Evolutionary conservation across 306 rosid genomes (phyloP), one percentile per base, ranked within the genome.

Genomic region (Alnus glutinosa): DNA sequence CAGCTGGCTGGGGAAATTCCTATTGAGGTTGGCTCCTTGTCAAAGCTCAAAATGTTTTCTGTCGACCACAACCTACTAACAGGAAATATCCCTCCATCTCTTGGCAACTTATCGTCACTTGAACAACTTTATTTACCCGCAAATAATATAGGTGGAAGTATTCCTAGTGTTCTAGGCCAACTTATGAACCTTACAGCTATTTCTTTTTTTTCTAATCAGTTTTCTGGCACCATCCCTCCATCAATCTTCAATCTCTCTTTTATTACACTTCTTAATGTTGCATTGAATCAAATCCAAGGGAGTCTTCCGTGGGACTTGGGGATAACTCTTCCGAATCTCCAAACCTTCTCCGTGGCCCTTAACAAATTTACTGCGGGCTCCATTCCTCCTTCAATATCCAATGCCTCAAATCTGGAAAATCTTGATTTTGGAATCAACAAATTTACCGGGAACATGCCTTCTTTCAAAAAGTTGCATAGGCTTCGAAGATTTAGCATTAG

Each of bases 281-380:
- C 1, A 59, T 1, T 0, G 2, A 28, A 59, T 28, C 36, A 59
- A 19, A 23, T 59, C 37, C 66, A 28, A 59, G 66, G 66, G 15
- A 23, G 14, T 28, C 66, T 59, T 2, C 66, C 66, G 1, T 7
- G 9, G 13, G 66, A 59, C 2, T 19, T 59, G 14, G 66, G 37
- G 1, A 10, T 9, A 23, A 59, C 66, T 59, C 66, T 59, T 19
- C 36, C 66, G 1, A 59, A 59, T 59, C 36, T 59, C 1, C 4
- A 59, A 19, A 0, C 0, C 1, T 9, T 59, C 23, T 8, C 36
- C 37, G 1, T 59, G 23, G 36, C 0, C 12, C 0, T 4, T 0
- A 59, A 59, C 66, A 13, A 55, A 0, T 5, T 55, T 55, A 55
- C 3, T 7, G 28, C 28, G 0, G 62, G 62, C 1, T 6, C 62